Evolutionary conservation across 2,329 filamentous ascomycete genomes (phyloP).

Genomic region (Botrytis squamosa): DNA sequence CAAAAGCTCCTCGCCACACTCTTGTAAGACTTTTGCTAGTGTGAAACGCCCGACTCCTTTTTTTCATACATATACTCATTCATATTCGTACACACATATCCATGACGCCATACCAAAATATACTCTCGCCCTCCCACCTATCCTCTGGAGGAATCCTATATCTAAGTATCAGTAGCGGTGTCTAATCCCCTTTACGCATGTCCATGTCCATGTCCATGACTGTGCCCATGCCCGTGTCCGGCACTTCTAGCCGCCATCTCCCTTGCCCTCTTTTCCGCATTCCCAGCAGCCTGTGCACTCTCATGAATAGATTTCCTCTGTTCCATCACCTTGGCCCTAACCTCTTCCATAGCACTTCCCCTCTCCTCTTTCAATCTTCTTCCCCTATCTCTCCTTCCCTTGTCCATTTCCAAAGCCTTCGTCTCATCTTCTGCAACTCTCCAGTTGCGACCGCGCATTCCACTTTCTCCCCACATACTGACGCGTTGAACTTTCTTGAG

Average conservation of each 20-base stretch:
- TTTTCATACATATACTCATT: neutral
- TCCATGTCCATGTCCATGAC: neutral
- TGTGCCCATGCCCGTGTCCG: neutral
- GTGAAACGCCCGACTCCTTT: neutral
- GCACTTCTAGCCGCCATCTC: neutral
- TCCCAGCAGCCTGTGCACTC: neutral
- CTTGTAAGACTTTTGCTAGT: neutral
- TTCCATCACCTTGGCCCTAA: constrained; percentile 18
- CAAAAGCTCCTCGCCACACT: neutral
- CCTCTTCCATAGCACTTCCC: constrained; percentile 26
- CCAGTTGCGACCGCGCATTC: constrained; percentile 34
- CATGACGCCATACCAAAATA: neutral
- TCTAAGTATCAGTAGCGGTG: neutral
- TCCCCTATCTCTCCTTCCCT: constrained; percentile 30
- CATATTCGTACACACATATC: constrained; percentile 13
- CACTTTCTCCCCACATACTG: constrained; percentile 64
- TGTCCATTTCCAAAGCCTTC: constrained; percentile 31
- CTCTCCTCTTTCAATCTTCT: constrained; percentile 34
- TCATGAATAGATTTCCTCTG: constrained; percentile 9
- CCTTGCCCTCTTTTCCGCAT: neutral
- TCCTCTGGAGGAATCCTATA: neutral
- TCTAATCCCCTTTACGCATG: neutral
- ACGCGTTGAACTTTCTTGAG: constrained; percentile 84
- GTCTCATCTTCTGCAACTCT: constrained; percentile 33
- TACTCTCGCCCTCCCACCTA: neutral